These are phyloP conservation scores for Leishmania mexicana DNA, from an alignment of 208 protist species.

Conservation along the genomic window DNA sequence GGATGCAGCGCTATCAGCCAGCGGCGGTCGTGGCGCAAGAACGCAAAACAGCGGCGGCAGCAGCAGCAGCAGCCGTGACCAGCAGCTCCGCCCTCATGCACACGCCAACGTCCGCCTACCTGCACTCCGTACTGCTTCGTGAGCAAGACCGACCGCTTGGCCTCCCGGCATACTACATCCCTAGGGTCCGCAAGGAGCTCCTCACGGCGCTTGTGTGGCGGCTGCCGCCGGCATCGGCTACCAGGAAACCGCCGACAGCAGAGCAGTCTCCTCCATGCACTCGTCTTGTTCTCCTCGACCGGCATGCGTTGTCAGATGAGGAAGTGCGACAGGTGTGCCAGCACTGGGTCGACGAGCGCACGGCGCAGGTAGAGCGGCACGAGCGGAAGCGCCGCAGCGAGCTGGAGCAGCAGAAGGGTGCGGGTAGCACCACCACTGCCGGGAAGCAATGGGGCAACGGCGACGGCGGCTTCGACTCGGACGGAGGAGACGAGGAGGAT, in stretches of 20 bases:
- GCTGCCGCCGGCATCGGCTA: neutral
- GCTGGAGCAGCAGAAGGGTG: neutral
- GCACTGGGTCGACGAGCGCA: slow-evolving; percentile 21
- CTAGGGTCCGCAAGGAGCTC: slow-evolving; percentile 19
- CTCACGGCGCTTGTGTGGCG: slow-evolving; percentile 23
- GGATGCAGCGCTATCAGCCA: slow-evolving; percentile 30
- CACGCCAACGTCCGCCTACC: slow-evolving; percentile 26
- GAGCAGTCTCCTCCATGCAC: neutral
- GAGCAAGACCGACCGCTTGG: slow-evolving; percentile 22
- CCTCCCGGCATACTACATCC: slow-evolving; percentile 29
- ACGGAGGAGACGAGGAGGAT: slow-evolving; percentile 4
- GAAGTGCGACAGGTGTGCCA: slow-evolving; percentile 19
- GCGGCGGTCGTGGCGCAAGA: slow-evolving; percentile 11
- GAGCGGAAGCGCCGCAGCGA: neutral
- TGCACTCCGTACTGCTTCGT: slow-evolving; percentile 22
- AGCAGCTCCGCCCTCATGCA: slow-evolving; percentile 21
- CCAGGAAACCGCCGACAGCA: neutral
- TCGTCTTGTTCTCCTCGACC: slow-evolving; percentile 19
- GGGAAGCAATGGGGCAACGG: neutral
- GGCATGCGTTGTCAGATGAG: neutral
- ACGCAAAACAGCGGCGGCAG: neutral
- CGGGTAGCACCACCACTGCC: neutral
- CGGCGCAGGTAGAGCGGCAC: slow-evolving; percentile 16
- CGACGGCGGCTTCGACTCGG: neutral
- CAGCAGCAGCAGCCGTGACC: slow-evolving; percentile 1